These are phyloP conservation scores for Corylus americana DNA, from an alignment of 306 rosid genomes.

Conservation along the genomic window DNA sequence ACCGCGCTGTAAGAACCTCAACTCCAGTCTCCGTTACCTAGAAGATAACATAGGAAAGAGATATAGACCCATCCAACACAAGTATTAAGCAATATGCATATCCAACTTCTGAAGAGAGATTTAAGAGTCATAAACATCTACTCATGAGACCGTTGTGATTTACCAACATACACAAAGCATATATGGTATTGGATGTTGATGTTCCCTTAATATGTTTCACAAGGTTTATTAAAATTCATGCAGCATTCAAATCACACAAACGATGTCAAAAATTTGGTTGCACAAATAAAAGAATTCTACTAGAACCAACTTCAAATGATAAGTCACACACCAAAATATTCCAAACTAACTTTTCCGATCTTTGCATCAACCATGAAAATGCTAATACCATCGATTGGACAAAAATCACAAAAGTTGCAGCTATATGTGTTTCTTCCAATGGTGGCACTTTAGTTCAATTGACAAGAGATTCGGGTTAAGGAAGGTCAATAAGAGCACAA, in stretches of 20 bases:
- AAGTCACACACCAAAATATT: not conserved
- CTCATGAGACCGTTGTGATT: not conserved
- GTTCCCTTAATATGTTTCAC: not conserved
- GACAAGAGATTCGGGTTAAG: not conserved
- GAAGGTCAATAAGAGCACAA: not conserved
- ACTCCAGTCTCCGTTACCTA: slow-evolving; percentile 95
- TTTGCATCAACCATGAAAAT: not conserved
- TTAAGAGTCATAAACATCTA: not conserved
- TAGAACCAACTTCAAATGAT: not conserved
- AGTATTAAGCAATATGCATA: not conserved
- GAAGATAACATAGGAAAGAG: not conserved
- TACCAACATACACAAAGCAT: not conserved
- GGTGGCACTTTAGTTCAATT: not conserved
- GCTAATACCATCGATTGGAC: not conserved
- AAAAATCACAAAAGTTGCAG: not conserved
- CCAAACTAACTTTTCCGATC: not conserved
- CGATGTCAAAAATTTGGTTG: not conserved
- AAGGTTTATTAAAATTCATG: not conserved
- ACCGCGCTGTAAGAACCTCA: slow-evolving; percentile 82
- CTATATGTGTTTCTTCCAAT: not conserved
- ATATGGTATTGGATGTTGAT: not conserved
- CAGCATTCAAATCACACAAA: not conserved
- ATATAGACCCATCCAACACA: not conserved
- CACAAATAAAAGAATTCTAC: not conserved
- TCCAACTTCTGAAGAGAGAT: not conserved